Conservation (phyloP, 345 rosid species). For the Camelina laxa region DNA sequence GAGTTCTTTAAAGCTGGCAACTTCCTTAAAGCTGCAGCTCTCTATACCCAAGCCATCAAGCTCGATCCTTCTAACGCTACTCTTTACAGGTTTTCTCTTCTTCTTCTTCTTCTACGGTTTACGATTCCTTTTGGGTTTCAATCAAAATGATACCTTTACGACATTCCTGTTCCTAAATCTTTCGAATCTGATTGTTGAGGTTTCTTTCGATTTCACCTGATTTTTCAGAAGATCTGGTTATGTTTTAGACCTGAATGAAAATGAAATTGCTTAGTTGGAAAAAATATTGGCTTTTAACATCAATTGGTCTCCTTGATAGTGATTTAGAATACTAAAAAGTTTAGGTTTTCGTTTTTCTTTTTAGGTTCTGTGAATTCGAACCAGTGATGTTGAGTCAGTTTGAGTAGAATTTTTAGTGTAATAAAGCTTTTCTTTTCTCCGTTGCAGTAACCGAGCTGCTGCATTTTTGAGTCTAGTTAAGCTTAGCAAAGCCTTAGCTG, state of each 20-base stretch:
- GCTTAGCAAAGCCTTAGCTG: conserved; percentile 90
- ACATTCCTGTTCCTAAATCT: not conserved
- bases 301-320: conserved; percentile 8
- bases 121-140: not conserved
- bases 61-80: conserved; percentile 90
- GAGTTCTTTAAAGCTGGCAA: conserved; percentile 96
- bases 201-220: not conserved
- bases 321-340: not conserved
- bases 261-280: conserved; percentile 2
- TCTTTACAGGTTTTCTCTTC: conserved; percentile 66
- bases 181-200: conserved; percentile 14
- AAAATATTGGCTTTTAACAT: not conserved
- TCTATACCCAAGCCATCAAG: conserved; percentile 96
- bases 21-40: conserved; percentile 97
- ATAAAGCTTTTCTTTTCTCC: not conserved
- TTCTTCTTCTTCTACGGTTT: not conserved
- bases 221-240: conserved; percentile 14
- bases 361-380: conserved; percentile 24
- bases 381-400: not conserved
- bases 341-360: not conserved
- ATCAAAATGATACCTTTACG: conserved; percentile 19
- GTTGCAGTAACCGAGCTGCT: conserved; percentile 90
- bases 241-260: not conserved
- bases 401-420: not conserved
- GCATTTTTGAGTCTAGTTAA: conserved; percentile 89